phyloP scores from a whole-genome alignment of 768 basidiomycete genomes.

The Pilatotrama ljubarskyi region DNA sequence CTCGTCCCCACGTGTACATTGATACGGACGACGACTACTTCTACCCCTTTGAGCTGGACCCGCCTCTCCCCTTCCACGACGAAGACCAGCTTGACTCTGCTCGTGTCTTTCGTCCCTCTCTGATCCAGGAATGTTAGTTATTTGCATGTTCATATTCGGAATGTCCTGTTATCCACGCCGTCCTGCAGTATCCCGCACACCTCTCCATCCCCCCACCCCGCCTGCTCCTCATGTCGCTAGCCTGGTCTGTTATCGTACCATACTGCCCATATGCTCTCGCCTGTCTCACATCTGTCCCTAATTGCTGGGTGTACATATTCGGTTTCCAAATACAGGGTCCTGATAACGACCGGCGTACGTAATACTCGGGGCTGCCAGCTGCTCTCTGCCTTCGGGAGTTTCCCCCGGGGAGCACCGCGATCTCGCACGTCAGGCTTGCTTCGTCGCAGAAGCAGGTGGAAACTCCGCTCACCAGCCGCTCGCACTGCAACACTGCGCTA shows the following conservation, averaged over 20 bases:
- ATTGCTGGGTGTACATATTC: slow-evolving; percentile 19
- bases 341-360: slow-evolving; percentile 20
- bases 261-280: slow-evolving; percentile 22
- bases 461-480: slow-evolving; percentile 12
- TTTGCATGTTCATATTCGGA: slow-evolving; percentile 13
- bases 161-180: slow-evolving; percentile 17
- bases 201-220: slow-evolving; percentile 20
- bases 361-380: slow-evolving; percentile 10
- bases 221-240: background rate
- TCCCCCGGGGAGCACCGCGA: background rate
- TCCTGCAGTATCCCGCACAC: background rate
- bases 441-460: background rate
- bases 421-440: slow-evolving; percentile 8
- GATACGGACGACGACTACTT: slow-evolving; percentile 60
- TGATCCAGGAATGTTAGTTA: slow-evolving; percentile 65
- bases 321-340: slow-evolving; percentile 22
- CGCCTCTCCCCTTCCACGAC: slow-evolving; percentile 71
- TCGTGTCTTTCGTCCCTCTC: slow-evolving; percentile 34
- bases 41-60: slow-evolving; percentile 67
- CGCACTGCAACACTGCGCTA: no score
- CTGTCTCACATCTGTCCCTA: slow-evolving; percentile 9
- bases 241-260: slow-evolving; percentile 17
- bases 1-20: slow-evolving; percentile 59
- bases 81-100: slow-evolving; percentile 46
- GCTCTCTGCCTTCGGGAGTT: slow-evolving; percentile 8